A percentile compares a stretch with the other conserved stretches of the same genome.
These are phyloP conservation scores for Fusarium proliferatum DNA, from an alignment of 2,329 filamentous ascomycete species.

Conservation along the genomic window DNA sequence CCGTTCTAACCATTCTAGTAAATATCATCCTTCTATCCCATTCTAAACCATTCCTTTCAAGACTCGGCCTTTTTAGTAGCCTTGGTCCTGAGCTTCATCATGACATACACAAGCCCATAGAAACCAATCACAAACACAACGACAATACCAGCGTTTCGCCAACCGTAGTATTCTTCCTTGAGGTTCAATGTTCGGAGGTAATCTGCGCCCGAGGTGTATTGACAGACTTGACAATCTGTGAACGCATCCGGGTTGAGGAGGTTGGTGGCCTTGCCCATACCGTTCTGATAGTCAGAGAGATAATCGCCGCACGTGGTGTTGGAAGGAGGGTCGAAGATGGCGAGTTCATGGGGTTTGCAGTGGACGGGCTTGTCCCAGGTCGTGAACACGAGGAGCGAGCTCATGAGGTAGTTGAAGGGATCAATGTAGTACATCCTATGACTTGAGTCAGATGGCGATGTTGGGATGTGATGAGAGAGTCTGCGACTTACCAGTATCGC, in stretches of 20 bases:
- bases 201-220: constrained; percentile 67
- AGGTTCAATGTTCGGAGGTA: constrained; percentile 71
- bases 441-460: fast-evolving
- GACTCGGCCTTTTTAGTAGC: constrained; percentile 58
- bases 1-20: background rate
- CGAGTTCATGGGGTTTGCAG: constrained; percentile 63
- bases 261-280: constrained; percentile 53
- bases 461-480: fast-evolving
- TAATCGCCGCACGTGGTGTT: constrained; percentile 69
- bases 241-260: constrained; percentile 70
- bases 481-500: constrained; percentile 63
- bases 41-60: background rate
- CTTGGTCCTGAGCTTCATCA: constrained; percentile 63
- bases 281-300: constrained; percentile 59
- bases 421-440: constrained; percentile 64
- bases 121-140: constrained; percentile 65
- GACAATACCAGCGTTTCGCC: constrained; percentile 72
- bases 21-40: background rate
- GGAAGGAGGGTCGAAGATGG: constrained; percentile 61
- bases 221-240: constrained; percentile 67
- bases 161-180: constrained; percentile 70
- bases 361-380: constrained; percentile 60
- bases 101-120: constrained; percentile 59
- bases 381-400: constrained; percentile 63
- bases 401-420: constrained; percentile 71